Percentiles rank a stretch among this genome's conserved stretches.
These are phyloP conservation scores for Russula abietina DNA, from an alignment of 768 basidiomycete species.

Conservation along the genomic window DNA sequence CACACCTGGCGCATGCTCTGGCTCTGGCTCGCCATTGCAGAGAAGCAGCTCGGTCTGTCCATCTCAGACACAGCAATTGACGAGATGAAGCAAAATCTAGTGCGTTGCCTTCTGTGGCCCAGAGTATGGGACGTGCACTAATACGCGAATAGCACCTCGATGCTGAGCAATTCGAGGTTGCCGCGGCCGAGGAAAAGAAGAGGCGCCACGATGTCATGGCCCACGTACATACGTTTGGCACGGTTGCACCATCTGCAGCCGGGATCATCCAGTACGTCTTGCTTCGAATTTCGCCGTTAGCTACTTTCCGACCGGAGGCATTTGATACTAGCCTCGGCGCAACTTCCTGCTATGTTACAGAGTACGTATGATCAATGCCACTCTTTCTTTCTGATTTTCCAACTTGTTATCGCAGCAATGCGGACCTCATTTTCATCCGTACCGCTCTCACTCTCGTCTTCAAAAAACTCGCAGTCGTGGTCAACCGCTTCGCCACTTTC, in stretches of 20 bases:
- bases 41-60: slow-evolving; percentile 89
- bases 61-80: slow-evolving; percentile 87
- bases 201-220: slow-evolving; percentile 99
- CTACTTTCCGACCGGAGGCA: neutral
- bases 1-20: slow-evolving; percentile 93
- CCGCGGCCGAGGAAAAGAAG: slow-evolving; percentile 94
- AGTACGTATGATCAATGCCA: slow-evolving; percentile 47
- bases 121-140: neutral
- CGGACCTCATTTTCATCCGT: slow-evolving; percentile 95
- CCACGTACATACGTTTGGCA: slow-evolving; percentile 96
- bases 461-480: slow-evolving; percentile 81
- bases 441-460: slow-evolving; percentile 80
- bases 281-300: neutral
- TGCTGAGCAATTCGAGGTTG: slow-evolving; percentile 83
- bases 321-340: slow-evolving; percentile 67
- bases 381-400: neutral
- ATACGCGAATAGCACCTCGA: slow-evolving; percentile 57
- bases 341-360: slow-evolving; percentile 98
- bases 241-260: slow-evolving; percentile 87
- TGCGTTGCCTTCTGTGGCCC: slow-evolving; percentile 33
- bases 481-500: slow-evolving; percentile 81
- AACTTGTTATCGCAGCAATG: slow-evolving; percentile 58
- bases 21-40: slow-evolving; percentile 93
- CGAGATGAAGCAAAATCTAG: slow-evolving; percentile 93
- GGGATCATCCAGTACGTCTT: slow-evolving; percentile 84